phyloP scores from a whole-genome alignment of 306 rosid species.

The Senna tora region DNA sequence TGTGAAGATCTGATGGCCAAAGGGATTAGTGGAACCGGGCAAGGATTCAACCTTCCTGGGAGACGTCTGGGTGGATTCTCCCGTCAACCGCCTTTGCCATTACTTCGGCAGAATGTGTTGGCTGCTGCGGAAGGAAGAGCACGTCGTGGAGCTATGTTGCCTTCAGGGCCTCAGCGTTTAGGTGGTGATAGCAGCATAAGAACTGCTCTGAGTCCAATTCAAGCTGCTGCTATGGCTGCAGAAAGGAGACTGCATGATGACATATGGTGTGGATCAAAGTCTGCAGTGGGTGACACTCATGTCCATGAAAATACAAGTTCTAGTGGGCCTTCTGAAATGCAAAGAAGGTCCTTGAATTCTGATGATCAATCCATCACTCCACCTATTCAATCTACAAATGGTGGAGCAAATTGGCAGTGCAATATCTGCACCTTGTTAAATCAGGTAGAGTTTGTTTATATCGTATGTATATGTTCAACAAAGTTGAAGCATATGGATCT shows the following conservation, averaged over 20 bases:
- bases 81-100: conserved; percentile 42
- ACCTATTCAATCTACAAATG: conserved; percentile 25
- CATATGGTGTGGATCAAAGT: conserved; percentile 66
- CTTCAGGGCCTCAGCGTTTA: conserved; percentile 61
- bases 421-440: conserved; percentile 53
- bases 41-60: conserved; percentile 58
- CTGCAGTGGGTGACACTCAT: conserved; percentile 32
- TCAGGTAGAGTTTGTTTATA: conserved; percentile 45
- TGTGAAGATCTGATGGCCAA: conserved; percentile 60
- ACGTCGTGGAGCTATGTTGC: conserved; percentile 46
- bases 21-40: conserved; percentile 54
- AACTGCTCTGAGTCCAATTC: conserved; percentile 60
- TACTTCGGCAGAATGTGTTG: conserved; percentile 50
- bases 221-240: conserved; percentile 74
- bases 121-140: conserved; percentile 66
- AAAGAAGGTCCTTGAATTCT: conserved; percentile 22
- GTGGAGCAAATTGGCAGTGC: conserved; percentile 52
- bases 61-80: conserved; percentile 63
- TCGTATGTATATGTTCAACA: background rate
- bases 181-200: conserved; percentile 59
- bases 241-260: conserved; percentile 69
- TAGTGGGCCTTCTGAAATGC: conserved; percentile 40
- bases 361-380: conserved; percentile 22
- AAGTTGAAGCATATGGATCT: conserved; percentile 1
- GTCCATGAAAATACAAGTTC: conserved; percentile 31